Base-by-base conservation (phyloP, 805 yeast genomes). In the Wickerhamomyces chambardii region DNA sequence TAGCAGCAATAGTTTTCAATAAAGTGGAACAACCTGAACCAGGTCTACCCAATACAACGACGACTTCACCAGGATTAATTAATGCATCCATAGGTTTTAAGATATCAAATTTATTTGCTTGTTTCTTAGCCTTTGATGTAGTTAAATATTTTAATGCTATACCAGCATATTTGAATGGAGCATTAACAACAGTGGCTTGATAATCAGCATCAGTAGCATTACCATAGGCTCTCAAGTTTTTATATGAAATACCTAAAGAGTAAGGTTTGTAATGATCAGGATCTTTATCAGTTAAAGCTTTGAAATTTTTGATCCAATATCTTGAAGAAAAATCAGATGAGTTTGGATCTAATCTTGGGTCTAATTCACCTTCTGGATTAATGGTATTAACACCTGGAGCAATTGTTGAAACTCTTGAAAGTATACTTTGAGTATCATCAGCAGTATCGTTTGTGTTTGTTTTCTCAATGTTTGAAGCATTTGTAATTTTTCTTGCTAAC, bases 31-130 rank as follows among this genome's bases (percentile, higher is more conserved):
- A 77, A 30, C 84, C 84, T 27, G 82, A 68, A 46, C 90, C 90
- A 1, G 90, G 90, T 56, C 89, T 70, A 38, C 92, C 90, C 31
- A 82, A 61, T 10, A 82, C 89, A 36, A 81, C 83, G 5, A 80
- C 73, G 31, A 79, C 63, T 41, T 78, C 78, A 36, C 87, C 86
- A 3, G 86, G 81, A 36, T 60, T 61, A 28, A 73, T 50, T 14
- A 70, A 42, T 17, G 78, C 84, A 41, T 75, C 79, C 72, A 70
- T 64, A 14, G 71, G 56, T 46, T 68, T 69, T 50, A 69, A 61
- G 43, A 64, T 73, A 44, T 58, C 70, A 45, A 58, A 73, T 38
- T 48, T 51, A 38, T 44, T 53, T 36, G 42, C 54, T 40, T 39
- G 47, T 40, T 46, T 52, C 29, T 34, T 33, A 15, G 36, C 41